Conservation (phyloP, 2,329 filamentous ascomycete species). For the Neoascochyta sp. region DNA sequence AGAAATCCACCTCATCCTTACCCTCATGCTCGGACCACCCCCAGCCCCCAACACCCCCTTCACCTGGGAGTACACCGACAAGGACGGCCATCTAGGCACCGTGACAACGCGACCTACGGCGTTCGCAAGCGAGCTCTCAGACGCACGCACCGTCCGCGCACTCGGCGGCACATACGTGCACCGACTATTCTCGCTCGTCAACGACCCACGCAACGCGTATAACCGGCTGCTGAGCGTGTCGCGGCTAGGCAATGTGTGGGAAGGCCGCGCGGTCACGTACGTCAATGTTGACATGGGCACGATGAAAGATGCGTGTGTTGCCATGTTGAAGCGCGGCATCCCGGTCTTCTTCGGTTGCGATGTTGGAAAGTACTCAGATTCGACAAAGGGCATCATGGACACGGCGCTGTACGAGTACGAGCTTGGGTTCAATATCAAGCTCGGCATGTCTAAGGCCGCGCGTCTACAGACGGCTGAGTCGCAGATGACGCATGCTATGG, state of each 20-base stretch:
- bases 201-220: conserved; percentile 77
- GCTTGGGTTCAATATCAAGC: conserved; percentile 73
- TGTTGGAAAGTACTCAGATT: conserved; percentile 77
- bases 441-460: conserved; percentile 73
- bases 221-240: conserved; percentile 70
- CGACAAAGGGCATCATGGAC: conserved; percentile 71
- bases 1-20: conserved; percentile 78
- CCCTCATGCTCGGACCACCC: conserved; percentile 75
- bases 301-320: conserved; percentile 70
- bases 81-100: conserved; percentile 59
- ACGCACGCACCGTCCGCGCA: conserved; percentile 55
- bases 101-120: conserved; percentile 63
- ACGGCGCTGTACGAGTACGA: conserved; percentile 71
- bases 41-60: conserved; percentile 67
- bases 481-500: conserved; percentile 90
- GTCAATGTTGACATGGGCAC: conserved; percentile 73
- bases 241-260: conserved; percentile 76
- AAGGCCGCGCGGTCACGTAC: conserved; percentile 71
- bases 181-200: conserved; percentile 73
- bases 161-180: conserved; percentile 59
- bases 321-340: conserved; percentile 72
- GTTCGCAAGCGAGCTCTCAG: conserved; percentile 67
- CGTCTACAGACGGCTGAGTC: conserved; percentile 70
- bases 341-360: conserved; percentile 89
- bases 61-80: conserved; percentile 75